phyloP scores from a whole-genome alignment of 108 stramenopile species.

The Epithemia pelagica region DNA sequence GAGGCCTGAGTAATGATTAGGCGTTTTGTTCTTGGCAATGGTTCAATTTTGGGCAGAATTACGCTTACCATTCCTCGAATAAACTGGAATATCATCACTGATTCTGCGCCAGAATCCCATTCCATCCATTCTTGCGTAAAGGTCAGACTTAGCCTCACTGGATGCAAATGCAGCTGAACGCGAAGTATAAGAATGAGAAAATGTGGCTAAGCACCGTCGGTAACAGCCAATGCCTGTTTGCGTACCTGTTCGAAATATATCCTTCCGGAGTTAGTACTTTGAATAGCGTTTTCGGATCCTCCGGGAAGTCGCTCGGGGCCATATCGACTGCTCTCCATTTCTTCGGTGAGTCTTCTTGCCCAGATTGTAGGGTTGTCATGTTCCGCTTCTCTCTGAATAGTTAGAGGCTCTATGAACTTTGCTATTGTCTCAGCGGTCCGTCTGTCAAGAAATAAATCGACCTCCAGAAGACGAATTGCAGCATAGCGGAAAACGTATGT shows the following conservation, averaged over 20 bases:
- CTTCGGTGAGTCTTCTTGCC: constrained; percentile 24
- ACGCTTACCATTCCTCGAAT: constrained; percentile 66
- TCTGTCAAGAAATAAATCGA: constrained; percentile 62
- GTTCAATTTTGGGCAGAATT: no score
- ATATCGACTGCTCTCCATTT: constrained; percentile 40
- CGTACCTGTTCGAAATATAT: constrained; percentile 52
- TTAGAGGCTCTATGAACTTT: constrained; percentile 51
- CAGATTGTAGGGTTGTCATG: constrained; percentile 16
- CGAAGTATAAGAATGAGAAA: background rate
- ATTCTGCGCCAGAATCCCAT: constrained; percentile 42
- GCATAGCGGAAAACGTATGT: constrained; percentile 68
- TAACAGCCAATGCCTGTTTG: no score
- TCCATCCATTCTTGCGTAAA: constrained; percentile 76
- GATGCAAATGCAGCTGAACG: constrained; percentile 53
- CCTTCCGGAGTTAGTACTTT: constrained; percentile 57
- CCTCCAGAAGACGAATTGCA: constrained; percentile 61
- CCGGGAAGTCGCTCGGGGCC: constrained; percentile 34
- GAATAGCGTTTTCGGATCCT: constrained; percentile 44
- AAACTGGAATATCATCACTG: constrained; percentile 62
- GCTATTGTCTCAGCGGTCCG: constrained; percentile 70
- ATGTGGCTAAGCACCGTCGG: no score
- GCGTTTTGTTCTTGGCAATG: no score
- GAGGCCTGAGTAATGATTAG: no score
- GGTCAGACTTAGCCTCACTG: constrained; percentile 60
- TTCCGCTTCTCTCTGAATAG: constrained; percentile 18